Evolutionary conservation across 2,329 filamentous ascomycete species (phyloP).

Genomic region (Furcasterigmium sp.): DNA sequence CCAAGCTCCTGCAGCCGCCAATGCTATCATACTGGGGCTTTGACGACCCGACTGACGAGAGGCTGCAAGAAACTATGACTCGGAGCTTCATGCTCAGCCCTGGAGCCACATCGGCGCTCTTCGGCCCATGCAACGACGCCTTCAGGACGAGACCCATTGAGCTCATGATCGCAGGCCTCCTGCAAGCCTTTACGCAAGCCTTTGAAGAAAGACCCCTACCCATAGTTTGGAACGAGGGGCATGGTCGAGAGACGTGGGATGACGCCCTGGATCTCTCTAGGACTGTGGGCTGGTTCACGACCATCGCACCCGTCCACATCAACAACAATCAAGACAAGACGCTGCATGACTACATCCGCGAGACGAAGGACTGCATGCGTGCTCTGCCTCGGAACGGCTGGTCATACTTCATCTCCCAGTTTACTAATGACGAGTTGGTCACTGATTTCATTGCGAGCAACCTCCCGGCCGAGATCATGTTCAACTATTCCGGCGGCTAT

Average conservation of each 20-base stretch:
- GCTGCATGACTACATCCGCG: too few species aligned
- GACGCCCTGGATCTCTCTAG: conserved; percentile 20
- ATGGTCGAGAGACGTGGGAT: conserved; percentile 27
- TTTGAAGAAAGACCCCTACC: conserved; percentile 23
- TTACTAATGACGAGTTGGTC: too few species aligned
- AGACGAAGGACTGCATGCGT: background rate
- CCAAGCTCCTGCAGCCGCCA: background rate
- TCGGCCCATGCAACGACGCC: conserved; percentile 15
- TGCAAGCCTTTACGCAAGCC: conserved; percentile 18
- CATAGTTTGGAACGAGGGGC: conserved; percentile 25
- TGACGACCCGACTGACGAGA: background rate
- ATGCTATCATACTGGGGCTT: background rate
- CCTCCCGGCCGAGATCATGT: conserved; percentile 36
- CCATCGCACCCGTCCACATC: conserved; percentile 22
- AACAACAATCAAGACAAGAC: too few species aligned
- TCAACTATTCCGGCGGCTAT: conserved; percentile 42
- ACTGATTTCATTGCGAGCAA: background rate
- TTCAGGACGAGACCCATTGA: conserved; percentile 27
- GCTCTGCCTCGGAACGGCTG: too few species aligned
- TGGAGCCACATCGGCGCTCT: conserved; percentile 11
- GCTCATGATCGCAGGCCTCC: conserved; percentile 24
- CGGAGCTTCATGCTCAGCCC: conserved; percentile 6
- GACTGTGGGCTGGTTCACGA: conserved; percentile 33
- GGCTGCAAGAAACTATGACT: background rate
- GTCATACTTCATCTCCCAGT: too few species aligned